Evolutionary conservation across 768 basidiomycete species (phyloP).

Genomic region (Termitomyces sp.): DNA sequence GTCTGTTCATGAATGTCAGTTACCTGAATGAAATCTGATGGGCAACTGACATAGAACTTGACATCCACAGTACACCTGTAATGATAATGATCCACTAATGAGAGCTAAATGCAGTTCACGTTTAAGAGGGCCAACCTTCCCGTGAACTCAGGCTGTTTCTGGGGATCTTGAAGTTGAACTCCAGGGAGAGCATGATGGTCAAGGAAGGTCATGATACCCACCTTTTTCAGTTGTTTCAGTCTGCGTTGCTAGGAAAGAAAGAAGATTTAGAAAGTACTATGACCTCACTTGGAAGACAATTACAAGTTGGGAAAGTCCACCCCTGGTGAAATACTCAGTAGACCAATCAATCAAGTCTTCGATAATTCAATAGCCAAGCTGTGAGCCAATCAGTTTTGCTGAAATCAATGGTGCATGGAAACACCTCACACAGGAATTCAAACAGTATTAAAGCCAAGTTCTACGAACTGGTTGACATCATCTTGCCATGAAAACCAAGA

Average conservation of each 20-base stretch:
- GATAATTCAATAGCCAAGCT: conserved; percentile 85
- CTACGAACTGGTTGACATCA: conserved; percentile 53
- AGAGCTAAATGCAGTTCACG: neutral
- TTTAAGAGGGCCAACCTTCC: conserved; percentile 45
- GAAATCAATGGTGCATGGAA: neutral
- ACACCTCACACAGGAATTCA: conserved; percentile 59
- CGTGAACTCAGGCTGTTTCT: conserved; percentile 67
- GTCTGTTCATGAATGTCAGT: conserved; percentile 41
- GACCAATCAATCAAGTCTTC: conserved; percentile 64
- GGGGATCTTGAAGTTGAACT: conserved; percentile 53
- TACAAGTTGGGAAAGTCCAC: conserved; percentile 66
- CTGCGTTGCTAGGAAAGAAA: conserved; percentile 54
- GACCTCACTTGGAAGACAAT: conserved; percentile 15
- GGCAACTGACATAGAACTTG: conserved; percentile 61
- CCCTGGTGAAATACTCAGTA: conserved; percentile 63
- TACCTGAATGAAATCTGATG: neutral
- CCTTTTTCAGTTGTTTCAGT: conserved; percentile 51
- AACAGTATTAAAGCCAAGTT: conserved; percentile 67
- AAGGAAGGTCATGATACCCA: conserved; percentile 64
- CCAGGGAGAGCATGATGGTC: conserved; percentile 71
- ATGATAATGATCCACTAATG: conserved; percentile 3
- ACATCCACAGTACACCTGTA: conserved; percentile 67
- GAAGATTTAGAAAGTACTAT: neutral
- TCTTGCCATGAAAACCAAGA: conserved; percentile 71
- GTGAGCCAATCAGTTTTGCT: neutral